These are phyloP conservation scores for Vitis amurensis DNA, from an alignment of 164 flowering plant genomes.

Conservation along the genomic window DNA sequence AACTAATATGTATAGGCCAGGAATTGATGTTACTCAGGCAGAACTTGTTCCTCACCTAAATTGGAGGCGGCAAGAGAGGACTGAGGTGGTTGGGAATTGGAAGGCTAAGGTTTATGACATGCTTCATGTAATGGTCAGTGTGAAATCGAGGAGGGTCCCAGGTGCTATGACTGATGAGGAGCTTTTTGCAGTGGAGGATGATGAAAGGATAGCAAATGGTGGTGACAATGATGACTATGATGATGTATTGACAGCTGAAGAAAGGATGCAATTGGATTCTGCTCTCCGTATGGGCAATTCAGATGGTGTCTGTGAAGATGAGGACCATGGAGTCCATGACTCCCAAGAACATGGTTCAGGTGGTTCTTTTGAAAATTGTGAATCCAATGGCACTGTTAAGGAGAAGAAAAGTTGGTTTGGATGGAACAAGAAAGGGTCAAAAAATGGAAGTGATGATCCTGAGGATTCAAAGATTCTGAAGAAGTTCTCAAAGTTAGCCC, in stretches of 20 bases:
- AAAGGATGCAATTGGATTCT: conserved; percentile 83
- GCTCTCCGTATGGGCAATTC: conserved; percentile 76
- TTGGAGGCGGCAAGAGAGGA: conserved; percentile 97
- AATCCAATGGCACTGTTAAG: conserved; percentile 59
- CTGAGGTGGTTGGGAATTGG: conserved; percentile 94
- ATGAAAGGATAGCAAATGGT: conserved; percentile 61
- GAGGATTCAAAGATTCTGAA: conserved; percentile 70
- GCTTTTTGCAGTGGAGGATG: conserved; percentile 86
- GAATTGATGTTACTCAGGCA: conserved; percentile 98
- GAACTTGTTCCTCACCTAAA: conserved; percentile 89
- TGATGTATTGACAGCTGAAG: conserved; percentile 90
- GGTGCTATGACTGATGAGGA: conserved; percentile 99
- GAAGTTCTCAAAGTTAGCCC: conserved; percentile 73
- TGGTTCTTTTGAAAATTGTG: conserved; percentile 46
- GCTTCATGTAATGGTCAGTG: conserved; percentile 98
- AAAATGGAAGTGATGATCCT: conserved; percentile 49
- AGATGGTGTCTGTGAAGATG: conserved; percentile 66
- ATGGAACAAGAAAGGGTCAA: conserved; percentile 78
- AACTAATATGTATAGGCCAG: conserved; percentile 99
- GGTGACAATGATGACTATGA: conserved; percentile 68
- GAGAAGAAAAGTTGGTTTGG: conserved; percentile 96
- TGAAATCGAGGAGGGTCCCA: conserved; percentile 95
- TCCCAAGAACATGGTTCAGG: conserved; percentile 56
- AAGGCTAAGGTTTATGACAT: conserved; percentile 94
- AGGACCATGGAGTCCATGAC: conserved; percentile 44